Base-by-base conservation (phyloP, 441 rosid species). In the Cnidoscolus chayamansa region DNA sequence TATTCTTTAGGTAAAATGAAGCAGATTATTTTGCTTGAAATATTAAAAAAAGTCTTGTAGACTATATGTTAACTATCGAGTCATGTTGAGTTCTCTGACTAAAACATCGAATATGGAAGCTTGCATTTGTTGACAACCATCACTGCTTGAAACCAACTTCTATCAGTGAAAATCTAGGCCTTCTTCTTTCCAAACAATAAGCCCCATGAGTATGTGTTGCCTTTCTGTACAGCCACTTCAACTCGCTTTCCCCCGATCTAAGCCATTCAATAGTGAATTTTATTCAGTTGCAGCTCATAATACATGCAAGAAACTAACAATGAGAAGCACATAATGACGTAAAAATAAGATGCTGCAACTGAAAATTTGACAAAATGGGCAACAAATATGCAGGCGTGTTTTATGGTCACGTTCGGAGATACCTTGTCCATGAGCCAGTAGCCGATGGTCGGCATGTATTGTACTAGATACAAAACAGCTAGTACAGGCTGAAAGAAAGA, bases 391-490 rank as follows among this genome's bases (percentile, higher is more conserved):
- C 10, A 57, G 20, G 25, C 30, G 50, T 65, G 17, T 43, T 64
- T n/a, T 13, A 65, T 65, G n/a, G n/a, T 63, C 64, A 57, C 19
- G 20, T 55, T 17, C 20, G 65, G 73, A 74, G 59, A 75, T 86
- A 94, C 97, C 97, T 88, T 90, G 85, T 94, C 98, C 97, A 94
- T 94, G 64, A 94, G 89, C 96, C 96, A 92, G 76, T 82, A 87
- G 79, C 97, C 98, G 56, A 92, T 65, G 35, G 83, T 82, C 48
- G 97, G 97, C 89, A 90, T 84, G 85, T 90, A 90, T 74, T 94
- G 98, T 79, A 92, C 91, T 64, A 92, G 78, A 82, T 92, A 94
- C 92, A 92, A 86, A 60, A 94, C 94, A 48, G 86, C 86, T 19
- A 94, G 85, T 40, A 92, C 97, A 73, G 98, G 98, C 98, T 90